These are phyloP conservation scores for Lachnellula willkommii DNA, from an alignment of 2,329 filamentous ascomycete species.

Conservation along the genomic window DNA sequence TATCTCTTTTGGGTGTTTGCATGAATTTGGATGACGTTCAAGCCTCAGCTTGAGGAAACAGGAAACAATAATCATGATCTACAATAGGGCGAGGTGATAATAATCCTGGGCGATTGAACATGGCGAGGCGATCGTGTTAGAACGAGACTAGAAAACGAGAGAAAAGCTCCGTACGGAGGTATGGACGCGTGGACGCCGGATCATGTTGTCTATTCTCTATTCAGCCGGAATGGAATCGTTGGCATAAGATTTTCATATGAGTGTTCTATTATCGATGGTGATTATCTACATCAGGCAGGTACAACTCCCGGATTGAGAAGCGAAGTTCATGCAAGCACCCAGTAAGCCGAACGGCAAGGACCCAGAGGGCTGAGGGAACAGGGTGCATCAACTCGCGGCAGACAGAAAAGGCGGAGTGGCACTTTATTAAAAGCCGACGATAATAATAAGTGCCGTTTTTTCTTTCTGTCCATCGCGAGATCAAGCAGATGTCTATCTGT, in stretches of 20 bases:
- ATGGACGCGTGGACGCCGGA: constrained; percentile 19
- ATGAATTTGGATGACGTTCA: constrained; percentile 18
- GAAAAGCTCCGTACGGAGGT: not conserved
- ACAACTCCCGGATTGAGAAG: constrained; percentile 15
- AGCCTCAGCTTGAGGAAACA: constrained; percentile 12
- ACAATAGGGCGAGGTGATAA: constrained; percentile 11
- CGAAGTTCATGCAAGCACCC: constrained; percentile 22
- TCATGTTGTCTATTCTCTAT: constrained; percentile 9
- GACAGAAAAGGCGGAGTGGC: not conserved
- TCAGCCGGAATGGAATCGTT: constrained; percentile 17
- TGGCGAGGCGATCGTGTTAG: constrained; percentile 7
- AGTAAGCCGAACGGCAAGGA: constrained; percentile 7
- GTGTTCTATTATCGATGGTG: constrained; percentile 23
- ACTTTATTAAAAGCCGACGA: not conserved
- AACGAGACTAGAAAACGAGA: not conserved
- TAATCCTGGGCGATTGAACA: constrained; percentile 5
- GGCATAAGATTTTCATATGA: constrained; percentile 24
- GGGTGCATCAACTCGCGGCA: not conserved
- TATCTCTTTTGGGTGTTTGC: constrained; percentile 11
- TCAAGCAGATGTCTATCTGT: constrained; percentile 1
- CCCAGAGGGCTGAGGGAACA: not conserved
- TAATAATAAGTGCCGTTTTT: no score
- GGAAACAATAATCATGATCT: constrained; percentile 18
- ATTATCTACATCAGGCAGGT: constrained; percentile 20
- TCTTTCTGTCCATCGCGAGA: not conserved